Percentiles rank a stretch among this genome's conserved stretches.
Evolutionary conservation across 805 yeast species (phyloP).

Genomic region (Nakazawaea pomicola): DNA sequence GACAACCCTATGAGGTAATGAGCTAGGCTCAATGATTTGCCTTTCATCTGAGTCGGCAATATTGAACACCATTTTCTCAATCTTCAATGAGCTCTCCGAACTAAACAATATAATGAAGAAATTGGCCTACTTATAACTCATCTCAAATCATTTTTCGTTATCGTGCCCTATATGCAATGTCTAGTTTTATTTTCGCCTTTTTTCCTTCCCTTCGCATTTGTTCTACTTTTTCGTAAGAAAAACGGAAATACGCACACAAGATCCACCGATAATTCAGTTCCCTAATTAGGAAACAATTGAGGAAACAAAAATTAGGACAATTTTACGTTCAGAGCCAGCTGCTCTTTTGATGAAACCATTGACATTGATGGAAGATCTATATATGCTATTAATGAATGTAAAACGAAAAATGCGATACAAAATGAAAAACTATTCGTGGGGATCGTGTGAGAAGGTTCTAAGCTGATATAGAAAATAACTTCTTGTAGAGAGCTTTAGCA

Average conservation of each 20-base stretch:
- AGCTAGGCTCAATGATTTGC: constrained; percentile 19
- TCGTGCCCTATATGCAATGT: too few relatives aligned
- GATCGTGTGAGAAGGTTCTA: neutral
- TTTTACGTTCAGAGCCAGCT: too few relatives aligned
- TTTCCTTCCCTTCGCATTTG: too few relatives aligned
- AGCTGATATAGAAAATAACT: neutral
- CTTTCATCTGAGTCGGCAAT: constrained; percentile 29
- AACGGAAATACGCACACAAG: neutral
- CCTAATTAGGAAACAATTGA: neutral
- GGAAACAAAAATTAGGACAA: too few relatives aligned
- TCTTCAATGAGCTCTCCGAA: neutral
- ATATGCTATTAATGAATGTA: neutral
- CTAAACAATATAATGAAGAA: neutral
- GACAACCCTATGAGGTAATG: constrained; percentile 25
- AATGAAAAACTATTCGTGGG: neutral
- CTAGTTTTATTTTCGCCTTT: too few relatives aligned
- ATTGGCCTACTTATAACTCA: neutral
- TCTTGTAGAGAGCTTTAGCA: constrained; percentile 23
- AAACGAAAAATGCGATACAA: neutral
- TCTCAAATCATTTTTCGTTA: too few relatives aligned
- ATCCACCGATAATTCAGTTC: neutral
- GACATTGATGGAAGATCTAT: too few relatives aligned
- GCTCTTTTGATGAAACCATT: too few relatives aligned
- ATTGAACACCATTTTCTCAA: constrained; percentile 34
- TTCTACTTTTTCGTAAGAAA: too few relatives aligned